A percentile compares a stretch with the other conserved stretches of the same genome.
These are phyloP conservation scores for Lichina pygmaea DNA, from an alignment of 495 filamentous ascomycete species.

Conservation along the genomic window DNA sequence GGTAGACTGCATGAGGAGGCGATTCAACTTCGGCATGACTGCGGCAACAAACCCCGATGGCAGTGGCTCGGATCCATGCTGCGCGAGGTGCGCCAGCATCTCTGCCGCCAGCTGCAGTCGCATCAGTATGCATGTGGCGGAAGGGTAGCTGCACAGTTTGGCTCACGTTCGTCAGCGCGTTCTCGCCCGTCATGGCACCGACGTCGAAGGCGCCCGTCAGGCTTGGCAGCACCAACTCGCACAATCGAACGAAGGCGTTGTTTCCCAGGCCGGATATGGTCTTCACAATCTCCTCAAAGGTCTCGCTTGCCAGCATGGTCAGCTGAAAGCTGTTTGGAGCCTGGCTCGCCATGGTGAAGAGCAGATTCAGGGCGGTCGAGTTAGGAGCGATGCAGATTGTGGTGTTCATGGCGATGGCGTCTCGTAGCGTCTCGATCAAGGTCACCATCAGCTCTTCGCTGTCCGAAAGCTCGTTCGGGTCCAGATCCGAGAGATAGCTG, in stretches of 20 bases:
- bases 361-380: slow-evolving; percentile 46
- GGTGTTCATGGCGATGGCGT: slow-evolving; percentile 54
- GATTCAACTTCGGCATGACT: slow-evolving; percentile 63
- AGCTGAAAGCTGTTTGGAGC: slow-evolving; percentile 74
- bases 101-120: slow-evolving; percentile 43
- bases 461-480: slow-evolving; percentile 56
- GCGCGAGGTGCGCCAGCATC: slow-evolving; percentile 50
- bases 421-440: slow-evolving; percentile 63
- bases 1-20: slow-evolving; percentile 48
- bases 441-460: slow-evolving; percentile 79
- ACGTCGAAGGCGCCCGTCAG: slow-evolving; percentile 75
- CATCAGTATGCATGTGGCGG: neutral
- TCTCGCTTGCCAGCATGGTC: slow-evolving; percentile 55
- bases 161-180: slow-evolving; percentile 42
- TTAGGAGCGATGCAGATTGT: slow-evolving; percentile 36
- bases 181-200: slow-evolving; percentile 56
- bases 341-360: slow-evolving; percentile 71
- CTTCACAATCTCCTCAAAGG: slow-evolving; percentile 64
- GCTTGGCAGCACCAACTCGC: slow-evolving; percentile 64
- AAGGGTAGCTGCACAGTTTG: neutral
- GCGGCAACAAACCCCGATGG: slow-evolving; percentile 65
- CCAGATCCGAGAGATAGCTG: slow-evolving; percentile 47
- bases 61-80: slow-evolving; percentile 58
- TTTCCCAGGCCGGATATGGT: slow-evolving; percentile 31
- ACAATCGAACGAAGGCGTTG: slow-evolving; percentile 55